Base-by-base conservation (phyloP, 768 basidiomycete species). In the Macrolepiota dolichaula region DNA sequence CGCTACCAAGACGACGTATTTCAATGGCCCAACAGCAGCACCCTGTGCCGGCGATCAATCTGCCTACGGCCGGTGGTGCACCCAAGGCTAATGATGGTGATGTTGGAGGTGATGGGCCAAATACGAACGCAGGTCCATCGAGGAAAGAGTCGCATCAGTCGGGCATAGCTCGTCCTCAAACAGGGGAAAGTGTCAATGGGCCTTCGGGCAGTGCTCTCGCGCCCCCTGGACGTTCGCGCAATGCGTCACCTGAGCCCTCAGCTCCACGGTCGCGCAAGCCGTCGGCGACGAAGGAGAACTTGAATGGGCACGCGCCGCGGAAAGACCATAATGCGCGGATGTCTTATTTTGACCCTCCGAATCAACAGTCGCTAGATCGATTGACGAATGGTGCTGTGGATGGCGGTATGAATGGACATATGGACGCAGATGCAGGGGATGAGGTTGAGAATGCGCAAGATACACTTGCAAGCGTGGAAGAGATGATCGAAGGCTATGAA, bases 401-500 rank as follows among this genome's bases (percentile, higher is more conserved):
- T 47, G 44, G 19, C 1, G 44, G 42, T n/a, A 24, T 74, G 10
- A 82, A 71, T 49, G 65, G 66, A 37, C 72, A 74, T 57, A 62
- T 81, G 25, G 86, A 85, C 29, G 77, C 75, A 9, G 82, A 83
- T 15, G 84, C 79, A 12, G 88, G 87, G 59, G 89, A 89, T 56
- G 59, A 61, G 13, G 46, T 38, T 38, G 91, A 92, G 66, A 86
- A 83, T 59, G 81, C 85, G 11, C 88, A 92, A 64, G 91, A 88
- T 9, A 93, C 92, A 3, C 81, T 99, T 75, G 78, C 89, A 4
- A 97, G 87, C 72, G 94, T 99, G 1, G 97, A 99, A 70, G 97
- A 99, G 71, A 96, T 99, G 94, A 80, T 99, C 25, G 97, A 99
- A 68, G 96, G 97, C 0, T 97, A 97, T 68, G 97, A 98, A 72